phyloP scores from a whole-genome alignment of 495 filamentous ascomycete species.

The Platismatia glauca region DNA sequence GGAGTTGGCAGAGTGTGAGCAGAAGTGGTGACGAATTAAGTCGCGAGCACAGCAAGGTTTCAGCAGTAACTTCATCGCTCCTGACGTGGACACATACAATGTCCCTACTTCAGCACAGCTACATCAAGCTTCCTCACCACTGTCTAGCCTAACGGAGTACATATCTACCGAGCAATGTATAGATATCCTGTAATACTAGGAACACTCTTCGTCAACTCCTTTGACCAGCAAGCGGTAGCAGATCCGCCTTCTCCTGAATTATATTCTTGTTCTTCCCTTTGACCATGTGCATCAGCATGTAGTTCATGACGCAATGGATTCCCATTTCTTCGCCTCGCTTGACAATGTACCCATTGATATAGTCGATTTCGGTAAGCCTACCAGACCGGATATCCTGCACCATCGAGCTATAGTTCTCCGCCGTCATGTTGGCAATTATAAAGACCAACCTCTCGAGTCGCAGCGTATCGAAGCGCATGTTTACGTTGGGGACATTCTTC shows the following conservation, averaged over 20 bases:
- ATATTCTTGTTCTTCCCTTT: slow-evolving; percentile 29
- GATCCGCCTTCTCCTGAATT: slow-evolving; percentile 9
- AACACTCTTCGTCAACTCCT: slow-evolving; percentile 2
- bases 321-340: slow-evolving; percentile 58
- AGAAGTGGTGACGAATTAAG: background rate
- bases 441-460: slow-evolving; percentile 48
- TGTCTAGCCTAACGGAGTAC: background rate
- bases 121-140: background rate
- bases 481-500: slow-evolving; percentile 48
- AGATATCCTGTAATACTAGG: background rate
- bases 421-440: slow-evolving; percentile 50
- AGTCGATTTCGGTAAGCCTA: slow-evolving; percentile 66
- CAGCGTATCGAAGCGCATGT: slow-evolving; percentile 46
- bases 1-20: background rate
- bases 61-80: background rate
- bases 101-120: background rate
- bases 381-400: slow-evolving; percentile 60
- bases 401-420: slow-evolving; percentile 68
- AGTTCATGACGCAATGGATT: slow-evolving; percentile 56
- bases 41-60: background rate
- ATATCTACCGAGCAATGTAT: background rate
- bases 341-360: slow-evolving; percentile 79
- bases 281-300: slow-evolving; percentile 54
- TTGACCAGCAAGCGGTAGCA: slow-evolving; percentile 16
- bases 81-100: background rate